Base-by-base conservation (phyloP, 108 stramenopile genomes). In the Cyclotella choctawhatcheeana region DNA sequence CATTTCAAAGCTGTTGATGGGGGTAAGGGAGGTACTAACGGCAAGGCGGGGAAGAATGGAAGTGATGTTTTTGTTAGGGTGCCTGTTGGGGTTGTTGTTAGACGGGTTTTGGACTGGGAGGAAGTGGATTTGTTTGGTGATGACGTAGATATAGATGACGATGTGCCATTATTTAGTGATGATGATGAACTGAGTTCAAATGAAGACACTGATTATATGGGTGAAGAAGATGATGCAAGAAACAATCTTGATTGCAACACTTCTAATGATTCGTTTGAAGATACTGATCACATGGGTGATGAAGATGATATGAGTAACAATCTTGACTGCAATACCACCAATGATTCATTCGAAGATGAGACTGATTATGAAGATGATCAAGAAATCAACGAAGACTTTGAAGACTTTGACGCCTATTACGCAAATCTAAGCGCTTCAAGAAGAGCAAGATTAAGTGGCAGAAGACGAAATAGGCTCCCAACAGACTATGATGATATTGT, bases 81-180 rank as follows among this genome's bases (percentile, higher is more conserved):
- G 33, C 94, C 94, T 1, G 89, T 88, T 81, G 94, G 94, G 13
- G 92, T 96, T 5, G 77, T 96, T 12, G 92, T 96, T 6, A 75
- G 83, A 17, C 69, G 90, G 64, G 82, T 95, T 13, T 56, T 93
- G 70, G 88, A 90, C 58, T 77, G 67, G 47, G 84, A 82, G 31
- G 90, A 94, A 59, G 56, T 51, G 21, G 73, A 80, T 45, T 66
- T 83, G 63, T 76, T 69, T 12, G 56, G 76, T 67, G 59, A 54
- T 31, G 74, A 79, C 20, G 72, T 64, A 14, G 73, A 59, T 58
- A 45, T 26, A 5, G 63, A 59, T 44, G 59, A 33, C 4, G 45
- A 58, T 29, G 22, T 52, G 16, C 40, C 40, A 40, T 69, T 67
- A 40, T 51, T 47, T 40, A 44, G 33, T 45, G 64, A 53, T 16